A percentile compares a stretch with the other conserved stretches of the same genome.
phyloP scores from a whole-genome alignment of 78 protist genomes.

The Cyanophora paradoxa region DNA sequence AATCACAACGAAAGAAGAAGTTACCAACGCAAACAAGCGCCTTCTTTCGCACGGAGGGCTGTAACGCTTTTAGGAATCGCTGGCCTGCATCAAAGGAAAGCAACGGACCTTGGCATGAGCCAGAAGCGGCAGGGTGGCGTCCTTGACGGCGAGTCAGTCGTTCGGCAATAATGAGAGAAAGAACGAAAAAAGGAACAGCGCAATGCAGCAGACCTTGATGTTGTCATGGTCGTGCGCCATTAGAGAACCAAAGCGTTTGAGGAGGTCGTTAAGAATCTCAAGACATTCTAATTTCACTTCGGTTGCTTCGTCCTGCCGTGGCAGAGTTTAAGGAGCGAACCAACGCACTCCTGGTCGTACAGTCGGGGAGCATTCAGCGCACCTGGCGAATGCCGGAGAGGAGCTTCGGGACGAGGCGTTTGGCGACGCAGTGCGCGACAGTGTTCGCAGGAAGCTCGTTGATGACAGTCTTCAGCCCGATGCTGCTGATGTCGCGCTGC shows the following conservation, averaged over 20 bases:
- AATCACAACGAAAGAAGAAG: too few relatives aligned
- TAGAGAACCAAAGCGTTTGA: slow-evolving; percentile 11
- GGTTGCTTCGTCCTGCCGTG: neutral
- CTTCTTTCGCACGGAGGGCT: neutral
- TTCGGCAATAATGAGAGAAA: too few relatives aligned
- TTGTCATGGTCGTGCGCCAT: neutral
- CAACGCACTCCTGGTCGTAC: neutral
- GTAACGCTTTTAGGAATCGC: too few relatives aligned
- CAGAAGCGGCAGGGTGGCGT: too few relatives aligned
- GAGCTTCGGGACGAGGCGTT: neutral
- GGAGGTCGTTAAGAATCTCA: slow-evolving; percentile 44
- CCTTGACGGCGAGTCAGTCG: too few relatives aligned
- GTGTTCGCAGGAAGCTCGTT: slow-evolving; percentile 6
- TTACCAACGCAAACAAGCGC: neutral
- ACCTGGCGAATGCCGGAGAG: neutral
- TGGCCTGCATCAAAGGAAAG: too few relatives aligned
- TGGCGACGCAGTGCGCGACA: too few relatives aligned
- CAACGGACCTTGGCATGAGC: too few relatives aligned
- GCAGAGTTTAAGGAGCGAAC: neutral
- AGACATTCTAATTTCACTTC: slow-evolving; percentile 20
- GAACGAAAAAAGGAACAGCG: too few relatives aligned
- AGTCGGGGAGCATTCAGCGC: too few relatives aligned
- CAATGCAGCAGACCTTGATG: neutral
- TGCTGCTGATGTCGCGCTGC: slow-evolving; percentile 38
- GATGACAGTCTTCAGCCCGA: slow-evolving; percentile 38